Percentiles rank a stretch among this genome's conserved stretches.
Evolutionary conservation across 345 rosid genomes (phyloP).

Genomic region (Salix dunnii): DNA sequence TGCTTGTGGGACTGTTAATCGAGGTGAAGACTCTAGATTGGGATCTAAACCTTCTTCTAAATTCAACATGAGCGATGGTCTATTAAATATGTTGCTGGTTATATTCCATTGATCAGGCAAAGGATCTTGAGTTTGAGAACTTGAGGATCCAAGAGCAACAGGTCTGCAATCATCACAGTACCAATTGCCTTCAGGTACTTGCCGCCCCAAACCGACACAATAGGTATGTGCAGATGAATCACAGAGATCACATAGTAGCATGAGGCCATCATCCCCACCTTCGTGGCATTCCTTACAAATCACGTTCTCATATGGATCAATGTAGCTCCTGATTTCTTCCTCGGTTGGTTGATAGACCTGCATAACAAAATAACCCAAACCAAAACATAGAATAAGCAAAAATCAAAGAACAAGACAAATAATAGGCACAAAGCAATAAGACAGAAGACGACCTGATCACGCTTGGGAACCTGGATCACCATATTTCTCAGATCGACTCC

Average conservation of each 20-base stretch:
- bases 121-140: constrained; percentile 49
- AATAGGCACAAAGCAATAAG: not conserved
- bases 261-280: constrained; percentile 97
- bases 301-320: constrained; percentile 91
- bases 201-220: constrained; percentile 91
- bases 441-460: constrained; percentile 72
- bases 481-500: constrained; percentile 76
- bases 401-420: not conserved
- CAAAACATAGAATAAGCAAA: constrained; percentile 8
- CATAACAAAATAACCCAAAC: constrained; percentile 17
- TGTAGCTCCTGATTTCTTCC: constrained; percentile 91
- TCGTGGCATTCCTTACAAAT: constrained; percentile 90
- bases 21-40: constrained; percentile 50
- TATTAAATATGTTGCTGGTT: constrained; percentile 37
- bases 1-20: constrained; percentile 38
- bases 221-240: constrained; percentile 99
- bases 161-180: constrained; percentile 94
- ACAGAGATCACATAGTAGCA: constrained; percentile 93
- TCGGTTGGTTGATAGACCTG: constrained; percentile 97
- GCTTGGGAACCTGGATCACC: constrained; percentile 70
- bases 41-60: constrained; percentile 51
- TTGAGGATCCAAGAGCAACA: constrained; percentile 69
- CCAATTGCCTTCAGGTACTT: constrained; percentile 99
- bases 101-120: constrained; percentile 51
- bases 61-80: constrained; percentile 45